Base-by-base conservation (phyloP, 768 basidiomycete genomes). In the Leccinum fibrillosum region DNA sequence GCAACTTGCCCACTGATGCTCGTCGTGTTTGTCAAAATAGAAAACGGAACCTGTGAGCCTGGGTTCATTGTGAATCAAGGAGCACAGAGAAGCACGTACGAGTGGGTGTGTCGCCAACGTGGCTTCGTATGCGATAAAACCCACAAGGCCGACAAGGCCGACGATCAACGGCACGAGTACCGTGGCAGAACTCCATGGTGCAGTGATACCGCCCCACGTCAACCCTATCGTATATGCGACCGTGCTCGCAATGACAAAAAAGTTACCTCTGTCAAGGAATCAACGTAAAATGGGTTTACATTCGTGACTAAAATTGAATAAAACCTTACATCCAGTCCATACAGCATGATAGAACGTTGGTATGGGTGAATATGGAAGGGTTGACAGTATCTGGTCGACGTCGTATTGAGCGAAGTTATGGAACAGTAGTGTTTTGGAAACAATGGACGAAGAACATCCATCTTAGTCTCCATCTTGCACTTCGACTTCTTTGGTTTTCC, bases 151-250 rank as follows among this genome's bases (percentile, higher is more conserved):
- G 12, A 69, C 47, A 4, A 77, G 4, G 0, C 83, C 83, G 25
- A 81, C 35, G 19, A 76, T 60, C 2, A 84, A 68, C 0, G 81
- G 79, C 2, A 72, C 71, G 19, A 84, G 67, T 11, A 82, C 74
- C 2, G 60, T 61, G 12, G 64, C 67, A 0, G 76, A 77, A 3
- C 55, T 58, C 82, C 83, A 85, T 0, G 76, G 52, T 56, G 75
- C 79, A 0, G 64, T 61, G 23, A 75, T 66, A 1, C 83, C 82
- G 17, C 76, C 82, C 77, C 78, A 82, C 1, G 79, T 82, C 8
- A 85, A 66, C 0, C 66, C 80, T 45, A 82, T 68, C 35, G 77
- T 74, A n/a, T 58, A 62, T 5, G 71, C 59, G 7, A 67, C 66
- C 2, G 79, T 72, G 7, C 73, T 69, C 0, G 69, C 63, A 26